A percentile compares a stretch with the other conserved stretches of the same genome.
These are phyloP conservation scores for Fraxinus dipetala DNA, from an alignment of 305 asterid species.

Conservation along the genomic window DNA sequence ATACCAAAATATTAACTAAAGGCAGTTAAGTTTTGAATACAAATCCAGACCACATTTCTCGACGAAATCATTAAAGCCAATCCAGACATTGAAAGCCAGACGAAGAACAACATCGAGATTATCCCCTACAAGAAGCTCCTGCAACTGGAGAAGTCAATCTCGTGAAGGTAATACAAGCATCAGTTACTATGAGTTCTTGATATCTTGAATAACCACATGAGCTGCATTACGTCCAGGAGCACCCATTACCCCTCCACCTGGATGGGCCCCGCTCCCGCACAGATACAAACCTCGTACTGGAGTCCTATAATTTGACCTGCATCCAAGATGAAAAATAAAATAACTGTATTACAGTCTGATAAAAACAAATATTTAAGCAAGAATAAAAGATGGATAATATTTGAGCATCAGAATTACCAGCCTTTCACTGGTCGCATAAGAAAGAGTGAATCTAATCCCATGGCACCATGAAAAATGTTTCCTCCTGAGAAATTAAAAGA, in stretches of 20 bases:
- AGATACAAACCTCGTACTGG: slow-evolving; percentile 78
- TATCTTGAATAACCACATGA: slow-evolving; percentile 60
- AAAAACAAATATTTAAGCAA: background rate
- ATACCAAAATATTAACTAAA: background rate
- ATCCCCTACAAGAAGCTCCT: background rate
- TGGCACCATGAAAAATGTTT: slow-evolving; percentile 87
- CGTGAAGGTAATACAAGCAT: background rate
- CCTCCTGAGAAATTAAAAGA: slow-evolving; percentile 59
- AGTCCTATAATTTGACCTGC: slow-evolving; percentile 87
- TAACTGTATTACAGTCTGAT: background rate
- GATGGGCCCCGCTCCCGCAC: slow-evolving; percentile 95
- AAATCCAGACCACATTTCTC: background rate
- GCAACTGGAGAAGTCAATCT: background rate
- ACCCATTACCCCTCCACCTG: slow-evolving; percentile 98
- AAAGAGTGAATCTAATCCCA: slow-evolving; percentile 85
- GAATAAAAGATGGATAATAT: background rate
- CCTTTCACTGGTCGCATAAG: slow-evolving; percentile 93
- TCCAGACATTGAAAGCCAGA: background rate
- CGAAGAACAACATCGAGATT: background rate
- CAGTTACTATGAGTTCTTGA: slow-evolving; percentile 35
- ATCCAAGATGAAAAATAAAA: slow-evolving; percentile 1
- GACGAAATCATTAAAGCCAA: background rate
- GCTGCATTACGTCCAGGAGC: slow-evolving; percentile 95
- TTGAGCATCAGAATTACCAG: slow-evolving; percentile 48
- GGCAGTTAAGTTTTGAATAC: background rate